These are phyloP conservation scores for Fusarium avenaceum DNA, from an alignment of 2,329 filamentous ascomycete species.

Conservation along the genomic window DNA sequence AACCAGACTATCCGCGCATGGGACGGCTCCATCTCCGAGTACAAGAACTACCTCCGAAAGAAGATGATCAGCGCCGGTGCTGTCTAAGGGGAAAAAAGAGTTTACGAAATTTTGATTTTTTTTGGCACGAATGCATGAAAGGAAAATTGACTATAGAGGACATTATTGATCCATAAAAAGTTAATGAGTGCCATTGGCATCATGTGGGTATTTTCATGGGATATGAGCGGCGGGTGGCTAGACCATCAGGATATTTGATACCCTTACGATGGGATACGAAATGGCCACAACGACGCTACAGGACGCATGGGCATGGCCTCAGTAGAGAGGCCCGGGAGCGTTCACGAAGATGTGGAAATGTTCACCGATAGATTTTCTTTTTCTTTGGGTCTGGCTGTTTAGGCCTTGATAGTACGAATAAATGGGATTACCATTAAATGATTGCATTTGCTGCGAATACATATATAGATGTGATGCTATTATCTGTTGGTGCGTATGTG, in stretches of 20 bases:
- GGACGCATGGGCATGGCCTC: slow-evolving; percentile 50
- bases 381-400: slow-evolving; percentile 45
- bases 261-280: slow-evolving; percentile 40
- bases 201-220: slow-evolving; percentile 50
- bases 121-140: slow-evolving; percentile 40
- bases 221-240: slow-evolving; percentile 47
- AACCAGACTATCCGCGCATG: slow-evolving; percentile 93
- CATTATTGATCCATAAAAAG: slow-evolving; percentile 48
- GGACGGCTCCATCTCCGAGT: slow-evolving; percentile 90
- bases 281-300: slow-evolving; percentile 47
- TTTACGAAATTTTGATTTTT: slow-evolving; percentile 37
- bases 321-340: slow-evolving; percentile 49
- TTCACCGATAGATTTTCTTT: slow-evolving; percentile 54
- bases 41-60: slow-evolving; percentile 99
- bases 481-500: background rate
- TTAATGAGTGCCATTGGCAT: slow-evolving; percentile 47
- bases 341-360: slow-evolving; percentile 51
- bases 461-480: background rate
- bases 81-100: slow-evolving; percentile 69
- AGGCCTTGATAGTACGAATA: slow-evolving; percentile 48
- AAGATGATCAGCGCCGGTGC: slow-evolving; percentile 95
- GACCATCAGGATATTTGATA: slow-evolving; percentile 48
- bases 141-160: slow-evolving; percentile 51
- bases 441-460: background rate
- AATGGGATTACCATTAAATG: slow-evolving; percentile 32